Base-by-base conservation (phyloP, 176 grass and related monocot species). In the Phoenix roebelenii region DNA sequence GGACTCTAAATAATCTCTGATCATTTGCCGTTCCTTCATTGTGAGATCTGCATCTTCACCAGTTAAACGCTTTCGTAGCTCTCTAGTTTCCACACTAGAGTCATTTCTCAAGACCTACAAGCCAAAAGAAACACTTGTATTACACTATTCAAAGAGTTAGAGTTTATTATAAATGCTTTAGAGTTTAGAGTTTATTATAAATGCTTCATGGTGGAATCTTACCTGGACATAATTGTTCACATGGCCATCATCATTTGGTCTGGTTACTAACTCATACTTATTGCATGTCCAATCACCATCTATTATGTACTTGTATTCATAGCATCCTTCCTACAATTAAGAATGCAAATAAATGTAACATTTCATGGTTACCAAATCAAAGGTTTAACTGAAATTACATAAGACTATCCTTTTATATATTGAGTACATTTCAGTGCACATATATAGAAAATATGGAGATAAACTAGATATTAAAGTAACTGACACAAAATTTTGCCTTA, bases 221-320 rank as follows among this genome's bases (percentile, higher is more conserved):
- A 92, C 93, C 61, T 89, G 73, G n/a, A 98, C 39, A 72, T 81
- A 98, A 57, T 98, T 92, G 66, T 98, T 98, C 63, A 98, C 84
- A 66, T 92, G 88, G 17, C 87, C 88, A 20, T 92, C 88, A 4
- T 50, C 71, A 20, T 92, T 88, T n/a, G 76, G 78, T 15, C 77
- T 58, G 17, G 87, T 97, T 67, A 67, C 60, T 26, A 62, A 61
- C 78, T 87, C 91, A 30, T 74, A 44, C 16, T 75, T 39, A 26
- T 87, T 96, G 80, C 77, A 85, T 53, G 65, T 61, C 91, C 91
- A 96, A 18, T 75, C 58, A 70, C 83, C 92, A 66, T 97, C 83
- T 65, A 97, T 64, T 76, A 96, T 51, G 22, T 96, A 96, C 71
- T 96, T 97, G 75, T 97, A 97, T 66, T 98, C 93, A 25, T 89